Evolutionary conservation across 441 rosid genomes (phyloP).

Genomic region (Erodium texanum): DNA sequence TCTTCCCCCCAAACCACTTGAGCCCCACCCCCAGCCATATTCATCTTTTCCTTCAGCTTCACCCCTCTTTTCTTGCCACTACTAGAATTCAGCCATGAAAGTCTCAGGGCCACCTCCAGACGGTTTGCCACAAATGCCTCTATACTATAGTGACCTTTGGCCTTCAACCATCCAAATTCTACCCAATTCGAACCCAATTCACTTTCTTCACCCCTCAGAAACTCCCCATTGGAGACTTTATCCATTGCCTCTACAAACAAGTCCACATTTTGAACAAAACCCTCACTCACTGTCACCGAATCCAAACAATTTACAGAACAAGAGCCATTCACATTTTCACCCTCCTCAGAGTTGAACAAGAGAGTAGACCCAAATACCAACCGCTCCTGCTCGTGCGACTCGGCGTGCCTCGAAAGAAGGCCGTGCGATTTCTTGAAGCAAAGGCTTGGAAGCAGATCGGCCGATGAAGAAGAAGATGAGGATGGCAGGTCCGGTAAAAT

Average conservation of each 20-base stretch:
- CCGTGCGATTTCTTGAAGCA: conserved; percentile 78
- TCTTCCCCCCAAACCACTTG: conserved; percentile 55
- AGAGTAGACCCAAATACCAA: conserved; percentile 49
- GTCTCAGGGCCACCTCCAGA: conserved; percentile 78
- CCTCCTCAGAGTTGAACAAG: conserved; percentile 60
- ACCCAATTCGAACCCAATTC: conserved; percentile 75
- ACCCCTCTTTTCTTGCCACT: conserved; percentile 65
- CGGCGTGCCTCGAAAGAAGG: conserved; percentile 56
- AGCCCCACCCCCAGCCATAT: conserved; percentile 28
- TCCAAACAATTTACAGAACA: conserved; percentile 53
- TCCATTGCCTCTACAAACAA: conserved; percentile 71
- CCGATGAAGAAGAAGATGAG: not conserved
- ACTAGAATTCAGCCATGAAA: conserved; percentile 73
- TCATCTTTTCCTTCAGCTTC: conserved; percentile 70
- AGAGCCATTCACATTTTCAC: conserved; percentile 44
- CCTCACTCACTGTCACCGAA: conserved; percentile 51
- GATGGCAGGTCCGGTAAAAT: conserved; percentile 72
- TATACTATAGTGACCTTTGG: conserved; percentile 75
- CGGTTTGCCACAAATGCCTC: conserved; percentile 81
- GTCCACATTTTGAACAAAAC: conserved; percentile 49
- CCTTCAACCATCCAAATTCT: conserved; percentile 81
- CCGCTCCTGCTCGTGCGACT: conserved; percentile 42
- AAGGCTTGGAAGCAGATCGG: conserved; percentile 57
- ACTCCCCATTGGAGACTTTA: conserved; percentile 51
- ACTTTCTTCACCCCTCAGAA: conserved; percentile 69